These are phyloP conservation scores for Triangularia setosa DNA, from an alignment of 2,329 filamentous ascomycete species.

Conservation along the genomic window DNA sequence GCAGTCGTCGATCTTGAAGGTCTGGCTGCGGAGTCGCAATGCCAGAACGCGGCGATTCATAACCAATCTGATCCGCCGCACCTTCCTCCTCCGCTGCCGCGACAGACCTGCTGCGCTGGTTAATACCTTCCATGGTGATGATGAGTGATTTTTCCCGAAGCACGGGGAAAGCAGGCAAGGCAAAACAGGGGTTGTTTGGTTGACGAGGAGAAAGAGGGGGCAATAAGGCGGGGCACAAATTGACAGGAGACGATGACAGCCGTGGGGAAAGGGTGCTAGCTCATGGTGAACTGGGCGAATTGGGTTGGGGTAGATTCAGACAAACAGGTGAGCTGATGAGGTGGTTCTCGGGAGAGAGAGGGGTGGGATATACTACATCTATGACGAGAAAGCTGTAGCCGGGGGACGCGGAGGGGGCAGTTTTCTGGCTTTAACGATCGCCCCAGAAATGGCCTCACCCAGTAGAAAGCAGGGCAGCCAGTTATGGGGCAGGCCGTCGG, in stretches of 20 bases:
- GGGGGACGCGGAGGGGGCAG: conserved; percentile 13
- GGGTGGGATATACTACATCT: conserved; percentile 18
- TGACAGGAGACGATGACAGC: conserved; percentile 15
- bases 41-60: conserved; percentile 83
- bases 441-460: conserved; percentile 3
- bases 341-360: conserved; percentile 18
- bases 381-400: conserved; percentile 22
- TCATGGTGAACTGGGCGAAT: conserved; percentile 27
- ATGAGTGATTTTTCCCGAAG: conserved; percentile 19
- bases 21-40: conserved; percentile 92
- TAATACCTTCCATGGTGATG: conserved; percentile 45
- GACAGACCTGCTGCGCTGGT: conserved; percentile 51
- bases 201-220: conserved; percentile 18
- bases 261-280: conserved; percentile 24
- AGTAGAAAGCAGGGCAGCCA: not conserved
- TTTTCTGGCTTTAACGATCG: conserved; percentile 16
- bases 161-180: conserved; percentile 17
- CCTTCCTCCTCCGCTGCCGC: conserved; percentile 63
- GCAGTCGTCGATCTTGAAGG: conserved; percentile 88
- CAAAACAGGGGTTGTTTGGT: conserved; percentile 15
- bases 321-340: conserved; percentile 20
- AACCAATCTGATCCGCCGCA: conserved; percentile 68
- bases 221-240: conserved; percentile 19
- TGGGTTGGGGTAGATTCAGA: conserved; percentile 22
- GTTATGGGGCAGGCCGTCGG: not conserved